These are phyloP conservation scores for Curvularia hawaiiensis DNA, from an alignment of 2,329 filamentous ascomycete species.

Conservation along the genomic window DNA sequence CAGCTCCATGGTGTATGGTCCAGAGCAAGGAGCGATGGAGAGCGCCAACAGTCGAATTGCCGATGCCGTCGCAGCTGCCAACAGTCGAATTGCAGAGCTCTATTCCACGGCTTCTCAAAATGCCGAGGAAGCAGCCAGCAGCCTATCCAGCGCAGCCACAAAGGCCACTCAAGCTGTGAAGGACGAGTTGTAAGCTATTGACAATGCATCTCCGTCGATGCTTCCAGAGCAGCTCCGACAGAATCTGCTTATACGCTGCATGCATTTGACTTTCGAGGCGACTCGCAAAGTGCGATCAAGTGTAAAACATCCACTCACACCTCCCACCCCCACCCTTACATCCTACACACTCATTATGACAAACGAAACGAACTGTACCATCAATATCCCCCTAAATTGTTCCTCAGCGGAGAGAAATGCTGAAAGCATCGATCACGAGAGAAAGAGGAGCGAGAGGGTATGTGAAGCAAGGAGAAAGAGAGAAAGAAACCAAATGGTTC, in stretches of 20 bases:
- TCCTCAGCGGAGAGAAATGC: neutral
- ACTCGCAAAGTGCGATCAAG: neutral
- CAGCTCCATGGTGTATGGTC: conserved; percentile 56
- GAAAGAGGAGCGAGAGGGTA: neutral
- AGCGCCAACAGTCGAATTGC: conserved; percentile 51
- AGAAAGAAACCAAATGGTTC: neutral
- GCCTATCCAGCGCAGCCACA: conserved; percentile 43
- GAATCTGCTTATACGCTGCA: neutral
- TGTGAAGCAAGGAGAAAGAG: neutral
- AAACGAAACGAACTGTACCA: conserved; percentile 8
- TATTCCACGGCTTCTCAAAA: conserved; percentile 45
- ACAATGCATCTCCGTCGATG: neutral
- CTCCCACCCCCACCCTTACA: neutral
- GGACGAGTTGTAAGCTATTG: conserved; percentile 55
- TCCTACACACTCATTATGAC: conserved; percentile 12
- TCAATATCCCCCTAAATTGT: conserved; percentile 1
- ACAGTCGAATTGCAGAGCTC: conserved; percentile 49
- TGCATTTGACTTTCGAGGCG: neutral
- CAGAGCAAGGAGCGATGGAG: conserved; percentile 53
- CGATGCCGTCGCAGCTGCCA: conserved; percentile 52
- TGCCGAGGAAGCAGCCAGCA: conserved; percentile 55
- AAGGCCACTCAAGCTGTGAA: conserved; percentile 53
- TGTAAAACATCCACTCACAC: neutral
- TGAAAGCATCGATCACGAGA: neutral
- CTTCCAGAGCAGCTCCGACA: neutral